A percentile compares a stretch with the other conserved stretches of the same genome.
These are phyloP conservation scores for Naganishia vaughanmartiniae DNA, from an alignment of 768 basidiomycete species.

Conservation along the genomic window DNA sequence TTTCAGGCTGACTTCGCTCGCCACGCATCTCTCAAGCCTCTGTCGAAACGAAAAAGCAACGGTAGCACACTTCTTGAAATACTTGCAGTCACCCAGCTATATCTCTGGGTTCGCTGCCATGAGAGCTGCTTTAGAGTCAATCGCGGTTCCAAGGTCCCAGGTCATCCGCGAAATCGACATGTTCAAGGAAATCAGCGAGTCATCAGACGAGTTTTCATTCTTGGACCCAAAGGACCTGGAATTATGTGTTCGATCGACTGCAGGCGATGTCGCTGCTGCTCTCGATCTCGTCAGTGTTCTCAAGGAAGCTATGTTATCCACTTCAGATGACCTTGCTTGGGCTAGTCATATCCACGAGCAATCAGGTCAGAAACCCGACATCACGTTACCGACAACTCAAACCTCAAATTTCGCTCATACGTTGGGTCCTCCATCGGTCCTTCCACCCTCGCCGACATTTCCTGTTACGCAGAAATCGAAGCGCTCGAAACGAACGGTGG, in stretches of 20 bases:
- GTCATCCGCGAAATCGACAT: conserved; percentile 31
- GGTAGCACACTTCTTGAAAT: conserved; percentile 38
- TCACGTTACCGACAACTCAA: not conserved
- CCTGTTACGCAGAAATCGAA: conserved; percentile 2
- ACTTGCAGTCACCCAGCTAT: conserved; percentile 44
- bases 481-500: conserved; percentile 20
- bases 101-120: conserved; percentile 41
- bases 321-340: conserved; percentile 8
- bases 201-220: conserved; percentile 25
- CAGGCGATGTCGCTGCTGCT: conserved; percentile 40
- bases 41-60: conserved; percentile 32
- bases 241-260: conserved; percentile 39
- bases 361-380: conserved; percentile 32
- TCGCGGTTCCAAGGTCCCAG: conserved; percentile 7
- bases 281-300: conserved; percentile 47
- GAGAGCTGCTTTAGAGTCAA: conserved; percentile 34
- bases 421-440: not conserved
- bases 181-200: conserved; percentile 43
- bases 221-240: conserved; percentile 37
- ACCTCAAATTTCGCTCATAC: not conserved
- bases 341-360: conserved; percentile 36
- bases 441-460: not conserved
- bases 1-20: conserved; percentile 36
- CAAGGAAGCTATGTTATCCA: conserved; percentile 33
- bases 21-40: conserved; percentile 40